A percentile compares a stretch with the other conserved stretches of the same genome.
phyloP scores from a whole-genome alignment of 2,329 filamentous ascomycete genomes.

The Nigrospora osmanthi region DNA sequence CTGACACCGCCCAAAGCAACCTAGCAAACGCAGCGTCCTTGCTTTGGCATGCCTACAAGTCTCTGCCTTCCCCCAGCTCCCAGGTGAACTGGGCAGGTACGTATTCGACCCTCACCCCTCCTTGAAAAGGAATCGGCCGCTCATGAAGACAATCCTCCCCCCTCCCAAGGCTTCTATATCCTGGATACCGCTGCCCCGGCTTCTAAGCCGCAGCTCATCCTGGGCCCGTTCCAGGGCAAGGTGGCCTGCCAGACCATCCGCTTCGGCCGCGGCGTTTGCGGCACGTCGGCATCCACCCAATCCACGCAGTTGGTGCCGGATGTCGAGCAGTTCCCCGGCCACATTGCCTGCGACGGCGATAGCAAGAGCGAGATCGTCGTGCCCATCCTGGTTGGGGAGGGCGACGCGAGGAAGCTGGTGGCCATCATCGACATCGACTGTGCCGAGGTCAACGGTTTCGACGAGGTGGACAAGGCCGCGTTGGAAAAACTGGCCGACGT shows the following conservation, averaged over 20 bases:
- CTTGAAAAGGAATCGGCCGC: no score
- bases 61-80: slow-evolving; percentile 55
- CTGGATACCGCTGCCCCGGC: slow-evolving; percentile 40
- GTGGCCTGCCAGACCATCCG: slow-evolving; percentile 72
- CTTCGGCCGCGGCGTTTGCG: slow-evolving; percentile 70
- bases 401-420: slow-evolving; percentile 40
- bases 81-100: slow-evolving; percentile 71
- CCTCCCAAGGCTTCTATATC: slow-evolving; percentile 60
- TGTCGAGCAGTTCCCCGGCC: slow-evolving; percentile 68
- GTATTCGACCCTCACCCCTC: slow-evolving; percentile 3
- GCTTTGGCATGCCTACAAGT: slow-evolving; percentile 74
- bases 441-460: slow-evolving; percentile 57
- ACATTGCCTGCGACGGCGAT: slow-evolving; percentile 74
- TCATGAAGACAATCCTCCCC: background rate
- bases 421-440: slow-evolving; percentile 80
- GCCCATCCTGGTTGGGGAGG: slow-evolving; percentile 45
- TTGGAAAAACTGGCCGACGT: slow-evolving; percentile 60
- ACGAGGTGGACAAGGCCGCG: slow-evolving; percentile 55
- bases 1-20: slow-evolving; percentile 43
- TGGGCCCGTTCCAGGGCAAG: slow-evolving; percentile 75
- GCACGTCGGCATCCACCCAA: slow-evolving; percentile 52
- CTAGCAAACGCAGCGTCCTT: slow-evolving; percentile 68
- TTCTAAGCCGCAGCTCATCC: slow-evolving; percentile 48
- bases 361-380: slow-evolving; percentile 78
- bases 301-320: slow-evolving; percentile 61